Evolutionary conservation across 768 basidiomycete species (phyloP), one percentile per base, ranked within the genome.

Genomic region (Tephrocybe sp.): DNA sequence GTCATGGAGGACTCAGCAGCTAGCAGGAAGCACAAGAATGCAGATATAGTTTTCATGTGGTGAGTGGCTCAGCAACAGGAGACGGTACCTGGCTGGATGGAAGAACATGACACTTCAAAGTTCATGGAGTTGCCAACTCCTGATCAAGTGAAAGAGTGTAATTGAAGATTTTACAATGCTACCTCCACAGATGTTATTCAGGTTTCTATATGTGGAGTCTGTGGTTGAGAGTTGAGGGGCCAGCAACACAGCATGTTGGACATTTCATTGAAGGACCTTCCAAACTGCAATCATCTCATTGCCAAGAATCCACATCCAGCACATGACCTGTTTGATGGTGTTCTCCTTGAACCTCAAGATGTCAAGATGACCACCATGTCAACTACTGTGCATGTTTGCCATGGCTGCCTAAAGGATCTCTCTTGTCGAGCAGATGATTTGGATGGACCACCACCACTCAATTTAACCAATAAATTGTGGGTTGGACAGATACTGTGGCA

Each of bases 401-500:
- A 22, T 12, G 24, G 9, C 8, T 53, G 52, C 27, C 30, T 42
- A 21, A 6, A 42, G 8, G 27, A 53, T 21, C 52, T 53, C 15
- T n/a, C n/a, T n/a, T n/a, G n/a, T n/a, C n/a, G n/a, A 30, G 27
- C 38, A 28, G n/a, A n/a, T n/a, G n/a, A n/a, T n/a, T n/a, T n/a
- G 25, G 16, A 24, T 30, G 41, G 36, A 19, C 38, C 32, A 47
- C 51, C 51, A 26, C 38, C 25, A 41, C 25, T 39, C 18, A 24
- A 15, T 9, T 46, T 61, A 1, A 60, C 69, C 7, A 76, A 75
- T 45, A 57, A 62, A 6, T 36, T 75, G 27, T 76, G 72, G 74
- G 62, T 73, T 18, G 74, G 74, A 7, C 6, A 51, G 0, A 44
- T 66, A 3, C 74, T 73, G 0, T 53, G 42, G 30, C 52, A 65